Evolutionary conservation across 495 filamentous ascomycete species (phyloP).

Genomic region (Penicillium riverlandense): DNA sequence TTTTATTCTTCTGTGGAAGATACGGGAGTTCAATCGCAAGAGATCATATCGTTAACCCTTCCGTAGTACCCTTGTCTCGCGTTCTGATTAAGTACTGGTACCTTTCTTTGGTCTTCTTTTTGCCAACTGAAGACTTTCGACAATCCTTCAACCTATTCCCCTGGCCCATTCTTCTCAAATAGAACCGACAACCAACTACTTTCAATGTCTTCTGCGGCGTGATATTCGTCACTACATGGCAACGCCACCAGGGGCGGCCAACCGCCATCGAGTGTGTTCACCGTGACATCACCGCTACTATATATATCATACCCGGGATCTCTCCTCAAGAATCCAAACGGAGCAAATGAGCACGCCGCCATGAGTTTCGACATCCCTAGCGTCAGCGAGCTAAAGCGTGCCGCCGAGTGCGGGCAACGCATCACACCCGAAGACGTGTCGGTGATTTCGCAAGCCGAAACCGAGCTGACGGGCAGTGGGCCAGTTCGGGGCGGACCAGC

Average conservation of each 20-base stretch:
- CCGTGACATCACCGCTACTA: conserved; percentile 22
- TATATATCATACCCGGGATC: conserved; percentile 5
- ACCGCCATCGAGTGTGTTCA: conserved; percentile 15
- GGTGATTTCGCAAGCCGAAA: conserved; percentile 28
- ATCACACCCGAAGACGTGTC: conserved; percentile 29
- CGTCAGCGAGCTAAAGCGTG: conserved; percentile 27
- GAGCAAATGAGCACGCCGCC: background rate
- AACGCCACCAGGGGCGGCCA: conserved; percentile 1
- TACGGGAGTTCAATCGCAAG: no score
- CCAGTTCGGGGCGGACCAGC: conserved; percentile 52
- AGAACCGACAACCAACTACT: no score
- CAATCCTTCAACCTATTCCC: no score
- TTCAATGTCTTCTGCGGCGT: no score
- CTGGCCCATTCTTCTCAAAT: no score
- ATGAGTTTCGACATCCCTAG: conserved; percentile 20
- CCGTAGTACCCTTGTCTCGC: no score
- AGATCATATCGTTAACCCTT: no score
- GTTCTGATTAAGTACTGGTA: no score
- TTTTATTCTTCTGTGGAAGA: no score
- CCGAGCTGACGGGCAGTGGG: conserved; percentile 33
- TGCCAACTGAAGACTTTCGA: no score
- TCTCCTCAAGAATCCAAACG: background rate
- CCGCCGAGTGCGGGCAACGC: conserved; percentile 25
- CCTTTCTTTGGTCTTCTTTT: no score
- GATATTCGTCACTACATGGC: no score